Conservation (phyloP, 169 alveolate species). For the Miamiensis avidus region DNA sequence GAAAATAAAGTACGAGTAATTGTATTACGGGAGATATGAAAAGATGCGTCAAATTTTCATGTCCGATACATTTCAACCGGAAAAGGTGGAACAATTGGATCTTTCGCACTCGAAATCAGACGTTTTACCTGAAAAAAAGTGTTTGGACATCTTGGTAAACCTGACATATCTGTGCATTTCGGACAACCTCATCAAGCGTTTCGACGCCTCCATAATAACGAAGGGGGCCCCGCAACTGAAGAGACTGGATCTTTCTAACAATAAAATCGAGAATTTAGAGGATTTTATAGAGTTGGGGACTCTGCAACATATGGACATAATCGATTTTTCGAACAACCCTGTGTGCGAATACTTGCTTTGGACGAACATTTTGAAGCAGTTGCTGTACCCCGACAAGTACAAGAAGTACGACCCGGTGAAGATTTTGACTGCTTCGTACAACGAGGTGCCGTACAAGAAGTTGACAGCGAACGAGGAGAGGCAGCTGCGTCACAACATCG, state of each 20-base stretch:
- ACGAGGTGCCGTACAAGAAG: constrained; percentile 23
- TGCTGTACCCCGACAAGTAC: constrained; percentile 36
- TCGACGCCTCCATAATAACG: constrained; percentile 23
- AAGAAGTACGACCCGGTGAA: constrained; percentile 48
- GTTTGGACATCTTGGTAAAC: constrained; percentile 18
- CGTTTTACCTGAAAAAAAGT: constrained; percentile 20
- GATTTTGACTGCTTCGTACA: constrained; percentile 41
- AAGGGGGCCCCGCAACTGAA: constrained; percentile 23
- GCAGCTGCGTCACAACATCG: not conserved
- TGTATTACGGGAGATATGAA: constrained; percentile 36
- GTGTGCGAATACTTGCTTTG: constrained; percentile 10
- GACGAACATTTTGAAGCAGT: constrained; percentile 10
- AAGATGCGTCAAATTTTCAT: constrained; percentile 31
- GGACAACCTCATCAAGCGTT: constrained; percentile 29
- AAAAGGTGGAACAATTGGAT: constrained; percentile 36
- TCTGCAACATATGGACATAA: constrained; percentile 17
- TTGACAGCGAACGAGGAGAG: constrained; percentile 11
- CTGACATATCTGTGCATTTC: constrained; percentile 16
- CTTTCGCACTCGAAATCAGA: constrained; percentile 9
- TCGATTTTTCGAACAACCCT: constrained; percentile 37
- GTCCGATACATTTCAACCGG: constrained; percentile 30
- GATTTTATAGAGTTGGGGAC: constrained; percentile 34
- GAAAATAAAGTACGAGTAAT: constrained; percentile 31
- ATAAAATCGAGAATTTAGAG: constrained; percentile 34
- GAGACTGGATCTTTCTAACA: constrained; percentile 32